Percentiles rank a stretch among this genome's conserved stretches.
phyloP scores from a whole-genome alignment of 2,329 filamentous ascomycete species.

The Aspergillus awamori region DNA sequence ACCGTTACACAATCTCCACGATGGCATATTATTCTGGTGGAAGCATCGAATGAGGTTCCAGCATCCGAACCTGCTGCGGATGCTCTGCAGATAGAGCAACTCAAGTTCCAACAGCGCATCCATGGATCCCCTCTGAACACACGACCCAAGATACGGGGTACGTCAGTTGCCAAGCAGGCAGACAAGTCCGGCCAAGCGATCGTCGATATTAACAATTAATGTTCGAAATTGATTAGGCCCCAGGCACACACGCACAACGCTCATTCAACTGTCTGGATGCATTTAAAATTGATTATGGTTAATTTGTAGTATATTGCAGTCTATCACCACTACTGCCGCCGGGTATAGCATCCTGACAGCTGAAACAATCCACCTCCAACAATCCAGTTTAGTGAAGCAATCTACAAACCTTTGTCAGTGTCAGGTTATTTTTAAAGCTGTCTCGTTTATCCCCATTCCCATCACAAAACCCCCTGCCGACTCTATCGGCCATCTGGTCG shows the following conservation, averaged over 20 bases:
- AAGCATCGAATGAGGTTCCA: not conserved
- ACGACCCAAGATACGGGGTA: slow-evolving; percentile 1
- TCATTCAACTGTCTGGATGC: not conserved
- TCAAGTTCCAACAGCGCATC: too few species aligned
- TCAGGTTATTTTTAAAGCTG: not conserved
- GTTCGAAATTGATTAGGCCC: not conserved
- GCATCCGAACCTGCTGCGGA: not conserved
- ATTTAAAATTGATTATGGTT: not conserved
- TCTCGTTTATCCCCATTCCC: not conserved
- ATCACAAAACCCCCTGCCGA: not conserved
- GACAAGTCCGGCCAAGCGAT: not conserved
- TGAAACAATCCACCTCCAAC: not conserved
- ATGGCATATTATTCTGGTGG: not conserved
- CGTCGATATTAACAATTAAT: not conserved
- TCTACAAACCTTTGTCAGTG: not conserved
- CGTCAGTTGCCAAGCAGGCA: not conserved
- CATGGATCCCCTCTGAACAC: not conserved
- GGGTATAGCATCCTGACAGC: not conserved
- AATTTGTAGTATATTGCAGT: not conserved
- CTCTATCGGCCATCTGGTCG: not conserved
- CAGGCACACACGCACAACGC: not conserved
- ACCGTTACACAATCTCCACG: slow-evolving; percentile 4
- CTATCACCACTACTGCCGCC: not conserved
- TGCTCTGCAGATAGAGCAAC: not conserved
- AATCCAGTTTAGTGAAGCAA: not conserved